Percentiles rank a stretch among this genome's conserved stretches.
phyloP scores from a whole-genome alignment of 2,329 filamentous ascomycete genomes.

The Ophiostoma montium region DNA sequence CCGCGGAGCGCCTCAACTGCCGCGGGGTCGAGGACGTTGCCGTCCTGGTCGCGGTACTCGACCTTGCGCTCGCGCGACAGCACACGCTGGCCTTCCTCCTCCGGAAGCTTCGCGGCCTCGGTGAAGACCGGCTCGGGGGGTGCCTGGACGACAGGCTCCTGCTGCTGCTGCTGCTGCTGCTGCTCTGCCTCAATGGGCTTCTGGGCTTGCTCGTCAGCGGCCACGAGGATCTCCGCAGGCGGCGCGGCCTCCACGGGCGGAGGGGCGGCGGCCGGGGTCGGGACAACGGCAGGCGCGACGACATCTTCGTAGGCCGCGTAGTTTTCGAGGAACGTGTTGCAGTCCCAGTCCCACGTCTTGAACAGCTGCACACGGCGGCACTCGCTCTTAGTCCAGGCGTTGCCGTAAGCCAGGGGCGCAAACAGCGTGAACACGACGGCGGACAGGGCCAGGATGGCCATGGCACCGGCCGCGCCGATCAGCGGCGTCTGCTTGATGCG shows the following conservation, averaged over 20 bases:
- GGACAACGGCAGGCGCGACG: constrained; percentile 10
- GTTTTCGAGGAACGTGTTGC: constrained; percentile 77
- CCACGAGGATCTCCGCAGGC: constrained; percentile 13
- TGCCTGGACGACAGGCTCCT: constrained; percentile 16
- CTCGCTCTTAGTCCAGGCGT: constrained; percentile 78
- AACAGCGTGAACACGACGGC: constrained; percentile 72
- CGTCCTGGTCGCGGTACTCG: constrained; percentile 90
- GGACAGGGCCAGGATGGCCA: constrained; percentile 59
- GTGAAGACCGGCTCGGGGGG: constrained; percentile 29
- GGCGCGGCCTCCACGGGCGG: not conserved
- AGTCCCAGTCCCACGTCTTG: constrained; percentile 91
- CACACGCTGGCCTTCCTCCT: constrained; percentile 26
- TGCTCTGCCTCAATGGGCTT: constrained; percentile 13
- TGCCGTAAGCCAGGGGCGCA: constrained; percentile 82
- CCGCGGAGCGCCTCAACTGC: constrained; percentile 75
- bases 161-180: constrained; percentile 11
- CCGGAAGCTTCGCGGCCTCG: constrained; percentile 28
- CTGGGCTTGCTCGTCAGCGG: constrained; percentile 13
- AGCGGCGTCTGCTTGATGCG: constrained; percentile 55
- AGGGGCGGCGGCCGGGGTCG: not conserved
- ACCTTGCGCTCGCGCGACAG: constrained; percentile 60
- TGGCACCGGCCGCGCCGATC: constrained; percentile 60
- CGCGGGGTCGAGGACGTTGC: constrained; percentile 72
- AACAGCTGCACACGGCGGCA: constrained; percentile 83
- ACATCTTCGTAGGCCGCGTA: constrained; percentile 33